Evolutionary conservation across 495 filamentous ascomycete species (phyloP).

Genomic region (Aspergillus avenaceus): DNA sequence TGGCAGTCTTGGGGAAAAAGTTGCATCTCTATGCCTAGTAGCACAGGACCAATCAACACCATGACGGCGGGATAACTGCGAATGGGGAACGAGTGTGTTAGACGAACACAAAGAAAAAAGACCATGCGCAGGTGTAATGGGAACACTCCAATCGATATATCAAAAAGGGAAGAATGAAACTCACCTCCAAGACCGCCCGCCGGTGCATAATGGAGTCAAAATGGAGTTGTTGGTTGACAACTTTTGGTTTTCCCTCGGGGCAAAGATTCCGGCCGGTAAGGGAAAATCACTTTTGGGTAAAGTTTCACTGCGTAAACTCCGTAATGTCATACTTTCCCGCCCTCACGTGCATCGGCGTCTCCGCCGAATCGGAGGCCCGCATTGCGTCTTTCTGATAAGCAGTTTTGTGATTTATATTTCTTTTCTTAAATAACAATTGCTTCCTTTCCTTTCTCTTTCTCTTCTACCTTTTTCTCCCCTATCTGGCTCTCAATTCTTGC

Average conservation of each 20-base stretch:
- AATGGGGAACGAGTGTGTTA: neutral
- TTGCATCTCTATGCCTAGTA: conserved; percentile 14
- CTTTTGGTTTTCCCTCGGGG: conserved; percentile 15
- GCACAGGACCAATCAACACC: conserved; percentile 28
- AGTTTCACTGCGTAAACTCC: neutral
- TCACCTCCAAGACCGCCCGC: conserved; percentile 34
- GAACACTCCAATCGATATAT: too few species aligned
- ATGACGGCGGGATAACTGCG: conserved; percentile 26
- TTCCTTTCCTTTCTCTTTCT: neutral
- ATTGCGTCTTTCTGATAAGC: conserved; percentile 26
- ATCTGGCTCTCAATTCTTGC: conserved; percentile 1
- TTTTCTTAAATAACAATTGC: neutral
- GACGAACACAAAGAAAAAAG: too few species aligned
- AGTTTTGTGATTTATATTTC: conserved; percentile 2
- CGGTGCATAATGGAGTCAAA: conserved; percentile 28
- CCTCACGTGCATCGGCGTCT: conserved; percentile 31
- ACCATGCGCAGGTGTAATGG: too few species aligned
- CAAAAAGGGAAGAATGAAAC: neutral
- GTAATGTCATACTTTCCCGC: conserved; percentile 22
- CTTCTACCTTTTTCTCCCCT: neutral
- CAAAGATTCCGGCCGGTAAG: conserved; percentile 12
- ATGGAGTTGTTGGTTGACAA: neutral
- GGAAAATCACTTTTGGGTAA: neutral
- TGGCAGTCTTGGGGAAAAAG: conserved; percentile 16
- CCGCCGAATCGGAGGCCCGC: conserved; percentile 30